Evolutionary conservation across 225 moss, liverwort and hornwort species (phyloP).

Genomic region (Sphagnum contortum): DNA sequence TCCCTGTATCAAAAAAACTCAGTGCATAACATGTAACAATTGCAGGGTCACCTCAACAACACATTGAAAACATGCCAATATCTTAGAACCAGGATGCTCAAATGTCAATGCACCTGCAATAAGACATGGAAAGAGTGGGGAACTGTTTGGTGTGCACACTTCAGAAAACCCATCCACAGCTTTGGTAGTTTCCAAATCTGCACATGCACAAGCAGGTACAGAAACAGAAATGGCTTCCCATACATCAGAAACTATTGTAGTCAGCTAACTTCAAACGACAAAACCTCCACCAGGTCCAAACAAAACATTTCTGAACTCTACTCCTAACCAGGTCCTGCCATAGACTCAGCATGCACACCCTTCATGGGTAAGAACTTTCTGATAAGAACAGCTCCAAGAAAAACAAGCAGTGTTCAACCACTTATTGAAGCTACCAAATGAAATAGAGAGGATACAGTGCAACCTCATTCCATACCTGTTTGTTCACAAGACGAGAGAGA

Average conservation of each 20-base stretch:
- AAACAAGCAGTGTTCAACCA: background rate
- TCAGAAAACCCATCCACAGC: conserved; percentile 97
- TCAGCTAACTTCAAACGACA: no score
- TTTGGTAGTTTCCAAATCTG: conserved; percentile 99
- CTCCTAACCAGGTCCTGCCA: no score
- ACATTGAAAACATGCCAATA: conserved; percentile 1
- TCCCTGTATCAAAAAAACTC: no score
- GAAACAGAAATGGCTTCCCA: background rate
- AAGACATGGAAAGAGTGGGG: conserved; percentile 96
- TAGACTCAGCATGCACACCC: no score
- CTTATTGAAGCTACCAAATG: no score
- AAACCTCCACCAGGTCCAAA: no score
- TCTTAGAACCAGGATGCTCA: no score
- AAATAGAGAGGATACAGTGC: no score
- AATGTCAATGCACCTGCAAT: conserved; percentile 53
- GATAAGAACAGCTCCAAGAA: background rate
- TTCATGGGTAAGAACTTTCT: background rate
- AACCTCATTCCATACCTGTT: conserved; percentile 47
- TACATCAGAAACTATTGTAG: no score
- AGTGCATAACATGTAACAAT: background rate
- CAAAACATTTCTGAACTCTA: no score
- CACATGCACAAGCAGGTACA: background rate
- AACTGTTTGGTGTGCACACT: conserved; percentile 96
- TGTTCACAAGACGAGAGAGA: conserved; percentile 88
- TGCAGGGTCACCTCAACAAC: background rate